Percentiles rank a stretch among this genome's conserved stretches.
Conservation (phyloP, 2,329 filamentous ascomycete genomes). For the Sporothrix schenckii region DNA sequence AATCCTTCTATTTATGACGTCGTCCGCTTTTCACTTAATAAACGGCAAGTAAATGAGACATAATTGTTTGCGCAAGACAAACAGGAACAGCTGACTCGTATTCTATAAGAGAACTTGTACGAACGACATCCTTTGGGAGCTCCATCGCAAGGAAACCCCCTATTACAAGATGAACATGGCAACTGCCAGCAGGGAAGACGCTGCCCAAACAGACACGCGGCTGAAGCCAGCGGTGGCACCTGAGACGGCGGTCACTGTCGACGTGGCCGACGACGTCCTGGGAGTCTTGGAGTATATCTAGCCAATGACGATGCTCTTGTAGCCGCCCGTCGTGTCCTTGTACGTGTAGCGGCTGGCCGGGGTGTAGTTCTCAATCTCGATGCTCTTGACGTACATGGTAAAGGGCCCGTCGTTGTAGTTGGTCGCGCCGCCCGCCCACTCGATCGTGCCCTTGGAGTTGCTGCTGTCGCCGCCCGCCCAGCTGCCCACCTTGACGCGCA, state of each 20-base stretch:
- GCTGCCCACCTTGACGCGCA: constrained; percentile 54
- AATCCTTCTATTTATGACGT: too few species aligned
- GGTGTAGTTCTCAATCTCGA: constrained; percentile 32
- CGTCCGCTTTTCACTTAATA: too few species aligned
- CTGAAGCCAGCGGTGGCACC: not conserved
- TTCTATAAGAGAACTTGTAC: too few species aligned
- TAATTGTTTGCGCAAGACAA: too few species aligned
- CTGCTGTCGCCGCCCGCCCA: constrained; percentile 43
- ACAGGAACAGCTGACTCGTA: too few species aligned
- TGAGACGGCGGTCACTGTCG: not conserved
- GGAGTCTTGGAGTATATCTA: too few species aligned
- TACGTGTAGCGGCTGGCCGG: constrained; percentile 31
- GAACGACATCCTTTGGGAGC: too few species aligned
- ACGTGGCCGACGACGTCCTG: not conserved
- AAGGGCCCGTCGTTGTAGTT: constrained; percentile 32
- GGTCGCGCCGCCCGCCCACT: constrained; percentile 35
- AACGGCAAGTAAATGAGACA: too few species aligned
- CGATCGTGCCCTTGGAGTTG: constrained; percentile 31
- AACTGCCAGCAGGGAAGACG: constrained; percentile 5
- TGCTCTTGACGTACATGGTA: constrained; percentile 32
- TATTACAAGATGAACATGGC: constrained; percentile 19
- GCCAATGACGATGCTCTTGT: constrained; percentile 29
- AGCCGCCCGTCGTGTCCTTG: constrained; percentile 30
- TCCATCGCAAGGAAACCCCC: too few species aligned
- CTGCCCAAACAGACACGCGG: constrained; percentile 10